Evolutionary conservation across 805 yeast genomes (phyloP).

Genomic region (Pichia rugopelliculosa): DNA sequence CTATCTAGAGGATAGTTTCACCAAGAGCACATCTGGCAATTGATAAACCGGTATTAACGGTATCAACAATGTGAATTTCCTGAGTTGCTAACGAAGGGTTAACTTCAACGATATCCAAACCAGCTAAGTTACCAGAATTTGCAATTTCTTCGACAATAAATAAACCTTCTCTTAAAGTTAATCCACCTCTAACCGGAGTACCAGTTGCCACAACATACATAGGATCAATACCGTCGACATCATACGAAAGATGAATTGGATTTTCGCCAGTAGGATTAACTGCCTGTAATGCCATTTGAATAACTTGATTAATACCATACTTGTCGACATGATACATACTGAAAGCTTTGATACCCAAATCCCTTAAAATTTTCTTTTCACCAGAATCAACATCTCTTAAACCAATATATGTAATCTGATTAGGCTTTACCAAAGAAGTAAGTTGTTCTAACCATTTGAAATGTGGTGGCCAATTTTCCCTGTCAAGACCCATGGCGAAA

Average conservation of each 20-base stretch:
- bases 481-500: constrained; percentile 76
- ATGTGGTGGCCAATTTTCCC: constrained; percentile 59
- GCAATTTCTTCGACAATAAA: constrained; percentile 90
- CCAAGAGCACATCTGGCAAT: constrained; percentile 92
- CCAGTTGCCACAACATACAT: constrained; percentile 94
- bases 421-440: constrained; percentile 51
- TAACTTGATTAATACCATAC: constrained; percentile 84
- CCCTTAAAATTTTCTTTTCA: constrained; percentile 67
- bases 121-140: constrained; percentile 77
- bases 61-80: constrained; percentile 69
- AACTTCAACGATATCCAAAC: constrained; percentile 88
- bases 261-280: constrained; percentile 60
- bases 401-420: constrained; percentile 85
- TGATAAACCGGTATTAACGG: constrained; percentile 85
- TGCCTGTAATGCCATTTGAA: constrained; percentile 80
- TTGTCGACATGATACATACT: constrained; percentile 96
- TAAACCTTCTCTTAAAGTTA: constrained; percentile 89
- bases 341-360: constrained; percentile 71
- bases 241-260: constrained; percentile 89
- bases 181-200: constrained; percentile 94
- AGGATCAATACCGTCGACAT: constrained; percentile 96
- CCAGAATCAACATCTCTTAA: constrained; percentile 87
- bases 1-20: constrained; percentile 64
- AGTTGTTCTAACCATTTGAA: constrained; percentile 61
- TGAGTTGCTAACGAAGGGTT: constrained; percentile 82